Evolutionary conservation across 2,329 filamentous ascomycete species (phyloP).

Genomic region (Cladophialophora carrionii): DNA sequence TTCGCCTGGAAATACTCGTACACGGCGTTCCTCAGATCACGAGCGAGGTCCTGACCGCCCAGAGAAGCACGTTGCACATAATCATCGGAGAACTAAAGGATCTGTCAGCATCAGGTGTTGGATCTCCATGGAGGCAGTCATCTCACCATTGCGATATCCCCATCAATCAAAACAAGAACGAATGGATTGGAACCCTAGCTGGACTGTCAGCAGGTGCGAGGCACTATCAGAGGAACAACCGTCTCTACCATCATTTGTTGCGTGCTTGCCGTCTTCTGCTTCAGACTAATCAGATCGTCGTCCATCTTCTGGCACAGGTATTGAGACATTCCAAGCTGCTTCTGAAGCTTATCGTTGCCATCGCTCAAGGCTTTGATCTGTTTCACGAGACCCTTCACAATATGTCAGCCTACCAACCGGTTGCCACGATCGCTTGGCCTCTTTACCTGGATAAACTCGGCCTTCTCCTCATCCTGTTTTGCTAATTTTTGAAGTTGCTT

Average conservation of each 20-base stretch:
- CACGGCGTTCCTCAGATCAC: conserved; percentile 24
- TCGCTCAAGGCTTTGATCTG: conserved; percentile 6
- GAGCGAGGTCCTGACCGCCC: conserved; percentile 28
- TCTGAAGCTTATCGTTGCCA: conserved; percentile 14
- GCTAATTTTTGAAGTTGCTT: neutral
- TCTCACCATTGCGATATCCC: conserved; percentile 43
- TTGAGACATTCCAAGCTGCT: conserved; percentile 13
- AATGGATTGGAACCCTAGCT: conserved; percentile 19
- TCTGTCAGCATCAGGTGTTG: neutral
- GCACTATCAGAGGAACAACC: neutral
- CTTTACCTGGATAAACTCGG: conserved; percentile 11
- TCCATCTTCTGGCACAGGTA: conserved; percentile 18
- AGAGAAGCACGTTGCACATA: conserved; percentile 20
- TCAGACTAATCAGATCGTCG: conserved; percentile 9
- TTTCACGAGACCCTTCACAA: conserved; percentile 11
- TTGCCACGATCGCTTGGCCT: neutral
- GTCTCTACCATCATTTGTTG: conserved; percentile 7
- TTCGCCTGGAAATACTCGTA: conserved; percentile 25
- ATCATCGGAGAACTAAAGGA: conserved; percentile 28
- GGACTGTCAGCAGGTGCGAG: neutral
- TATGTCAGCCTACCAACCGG: neutral
- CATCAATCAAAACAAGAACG: conserved; percentile 40
- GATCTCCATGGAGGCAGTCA: conserved; percentile 7
- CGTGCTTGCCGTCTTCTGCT: neutral
- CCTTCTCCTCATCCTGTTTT: conserved; percentile 18